Base-by-base conservation (phyloP, 2,329 filamentous ascomycete species). In the Hyphodiscus sp. region DNA sequence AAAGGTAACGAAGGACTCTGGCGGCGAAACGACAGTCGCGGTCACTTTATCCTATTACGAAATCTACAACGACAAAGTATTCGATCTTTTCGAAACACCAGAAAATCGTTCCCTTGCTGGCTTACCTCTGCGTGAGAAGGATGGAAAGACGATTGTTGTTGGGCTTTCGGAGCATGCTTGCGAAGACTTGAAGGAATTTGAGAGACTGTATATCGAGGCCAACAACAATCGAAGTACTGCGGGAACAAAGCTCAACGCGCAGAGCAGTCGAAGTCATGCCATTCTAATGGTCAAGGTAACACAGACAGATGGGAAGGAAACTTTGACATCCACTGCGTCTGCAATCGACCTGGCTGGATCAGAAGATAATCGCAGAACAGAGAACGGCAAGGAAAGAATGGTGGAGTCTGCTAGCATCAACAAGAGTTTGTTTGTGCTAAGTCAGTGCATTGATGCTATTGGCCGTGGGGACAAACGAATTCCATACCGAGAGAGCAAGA, bases 361-460 rank as follows among this genome's bases (percentile, higher is more conserved):
- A 1, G 94, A 97, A 71, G 92, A 97, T 70, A 97, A 97, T 69
- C 81, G 92, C 47, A 79, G 92, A 48, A 97, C 92, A 0, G 92
- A 96, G 50, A 97, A 97, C 69, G 90, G 86, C 64, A 94, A 91
- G 69, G 91, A 96, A 69, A 81, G 92, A 23, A 76, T 97, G 68
- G 82, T 96, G n/a, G 92, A 97, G 71, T 96, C 91, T 41, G 91
- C 92, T 0, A 92, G 89, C 65, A 97, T 97, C 76, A 97, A 97
- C 78, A 97, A 96, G 74, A 95, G 89, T 59, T 77, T 97, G 7
- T 97, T 97, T 65, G 91, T 96, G 18, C 74, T 97, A 47, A 92
- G 90, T 44, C 91, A 96, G 69, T 97, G 92, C 64, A 92, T 97
- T 50, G 92, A 97, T 68, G 92, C 92, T 52, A 97, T 97, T 67